phyloP scores from a whole-genome alignment of 345 rosid species.

The Populus deltoides region DNA sequence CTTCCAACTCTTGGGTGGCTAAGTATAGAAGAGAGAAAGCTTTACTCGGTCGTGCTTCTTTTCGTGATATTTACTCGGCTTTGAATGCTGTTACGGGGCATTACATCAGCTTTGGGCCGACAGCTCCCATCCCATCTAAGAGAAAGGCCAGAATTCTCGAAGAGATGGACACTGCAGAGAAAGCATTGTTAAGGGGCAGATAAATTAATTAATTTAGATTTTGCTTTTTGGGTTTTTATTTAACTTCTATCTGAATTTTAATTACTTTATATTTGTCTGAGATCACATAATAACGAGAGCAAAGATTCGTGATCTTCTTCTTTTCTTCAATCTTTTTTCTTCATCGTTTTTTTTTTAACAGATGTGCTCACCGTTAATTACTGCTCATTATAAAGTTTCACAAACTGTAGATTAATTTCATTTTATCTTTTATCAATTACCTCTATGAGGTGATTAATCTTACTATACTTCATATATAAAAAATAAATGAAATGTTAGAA shows the following conservation, averaged over 20 bases:
- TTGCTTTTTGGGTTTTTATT: background rate
- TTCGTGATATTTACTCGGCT: conserved; percentile 83
- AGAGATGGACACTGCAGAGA: conserved; percentile 90
- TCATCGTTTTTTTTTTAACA: no score
- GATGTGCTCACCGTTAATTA: no score
- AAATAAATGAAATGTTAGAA: no score
- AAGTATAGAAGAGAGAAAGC: conserved; percentile 93
- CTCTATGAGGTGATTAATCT: no score
- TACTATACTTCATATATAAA: no score
- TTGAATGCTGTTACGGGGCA: conserved; percentile 89
- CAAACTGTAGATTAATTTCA: no score
- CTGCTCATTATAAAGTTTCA: no score
- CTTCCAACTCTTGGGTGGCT: conserved; percentile 88
- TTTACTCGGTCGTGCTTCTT: conserved; percentile 70
- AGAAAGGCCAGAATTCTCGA: conserved; percentile 84
- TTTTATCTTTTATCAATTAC: no score
- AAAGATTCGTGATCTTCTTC: background rate
- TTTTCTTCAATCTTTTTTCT: no score
- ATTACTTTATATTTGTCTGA: background rate
- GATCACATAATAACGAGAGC: background rate
- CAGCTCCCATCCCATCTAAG: conserved; percentile 80
- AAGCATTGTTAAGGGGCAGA: conserved; percentile 73
- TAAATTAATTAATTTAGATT: conserved; percentile 14
- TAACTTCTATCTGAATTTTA: background rate
- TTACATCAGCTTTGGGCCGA: conserved; percentile 92